A percentile compares a stretch with the other conserved stretches of the same genome.
phyloP scores from a whole-genome alignment of 805 yeast genomes.

The Komagataella pseudopastoris region DNA sequence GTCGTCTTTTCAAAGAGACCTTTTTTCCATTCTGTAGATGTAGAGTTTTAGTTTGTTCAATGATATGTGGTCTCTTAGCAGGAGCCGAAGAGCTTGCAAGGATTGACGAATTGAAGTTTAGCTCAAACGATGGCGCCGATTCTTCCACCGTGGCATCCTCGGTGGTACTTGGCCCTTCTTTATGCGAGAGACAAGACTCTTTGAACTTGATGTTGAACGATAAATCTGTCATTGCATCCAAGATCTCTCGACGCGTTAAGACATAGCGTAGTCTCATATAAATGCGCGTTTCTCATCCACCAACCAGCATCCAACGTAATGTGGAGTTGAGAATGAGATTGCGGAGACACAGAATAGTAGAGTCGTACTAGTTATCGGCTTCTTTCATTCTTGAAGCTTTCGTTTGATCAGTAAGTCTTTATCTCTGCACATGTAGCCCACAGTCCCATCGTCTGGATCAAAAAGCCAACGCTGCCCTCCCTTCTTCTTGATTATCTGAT shows the following conservation, averaged over 20 bases:
- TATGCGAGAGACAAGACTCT: background rate
- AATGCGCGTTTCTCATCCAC: background rate
- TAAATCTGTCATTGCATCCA: background rate
- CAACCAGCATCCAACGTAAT: background rate
- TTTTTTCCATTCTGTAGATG: background rate
- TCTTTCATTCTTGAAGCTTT: too few species aligned
- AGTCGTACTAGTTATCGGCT: too few species aligned
- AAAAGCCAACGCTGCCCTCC: background rate
- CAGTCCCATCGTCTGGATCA: too few species aligned
- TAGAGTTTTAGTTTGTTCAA: background rate
- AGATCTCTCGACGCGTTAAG: background rate
- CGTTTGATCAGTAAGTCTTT: too few species aligned
- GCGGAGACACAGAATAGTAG: too few species aligned
- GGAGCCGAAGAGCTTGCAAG: background rate
- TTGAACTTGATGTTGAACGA: background rate
- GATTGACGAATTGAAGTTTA: background rate
- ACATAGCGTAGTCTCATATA: background rate
- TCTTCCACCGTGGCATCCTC: background rate
- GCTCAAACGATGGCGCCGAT: background rate
- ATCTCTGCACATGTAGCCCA: too few species aligned
- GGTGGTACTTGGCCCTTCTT: background rate
- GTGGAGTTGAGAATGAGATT: background rate
- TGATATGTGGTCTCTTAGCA: background rate
- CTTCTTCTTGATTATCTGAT: background rate
- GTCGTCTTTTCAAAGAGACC: background rate